Conservation (phyloP, 257 asterid genomes). For the Fraxinus pennsylvanica region DNA sequence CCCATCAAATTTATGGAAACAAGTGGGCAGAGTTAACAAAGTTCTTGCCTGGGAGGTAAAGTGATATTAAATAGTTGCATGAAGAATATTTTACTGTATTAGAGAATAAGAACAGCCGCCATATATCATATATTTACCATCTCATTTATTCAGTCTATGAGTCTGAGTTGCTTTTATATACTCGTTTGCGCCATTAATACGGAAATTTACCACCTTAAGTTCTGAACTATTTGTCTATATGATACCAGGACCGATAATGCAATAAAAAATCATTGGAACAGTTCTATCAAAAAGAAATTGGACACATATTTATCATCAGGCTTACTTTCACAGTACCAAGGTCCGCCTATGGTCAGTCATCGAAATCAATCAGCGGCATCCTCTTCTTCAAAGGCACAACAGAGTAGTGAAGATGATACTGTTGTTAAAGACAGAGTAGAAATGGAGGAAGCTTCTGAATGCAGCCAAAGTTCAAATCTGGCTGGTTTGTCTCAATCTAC, state of each 20-base stretch:
- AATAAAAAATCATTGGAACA: conserved; percentile 93
- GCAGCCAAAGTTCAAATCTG: conserved; percentile 72
- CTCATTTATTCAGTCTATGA: conserved; percentile 17
- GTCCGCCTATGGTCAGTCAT: conserved; percentile 50
- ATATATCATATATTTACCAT: conserved; percentile 15
- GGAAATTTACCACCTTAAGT: conserved; percentile 11
- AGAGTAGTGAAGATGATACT: conserved; percentile 72
- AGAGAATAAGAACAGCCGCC: conserved; percentile 19
- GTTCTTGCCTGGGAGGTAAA: conserved; percentile 88
- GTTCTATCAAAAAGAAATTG: conserved; percentile 91
- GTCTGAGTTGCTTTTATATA: conserved; percentile 25
- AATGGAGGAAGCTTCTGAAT: conserved; percentile 82
- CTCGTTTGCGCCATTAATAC: background rate
- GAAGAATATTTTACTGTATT: conserved; percentile 23
- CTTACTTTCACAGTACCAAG: conserved; percentile 74
- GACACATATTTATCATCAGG: conserved; percentile 88
- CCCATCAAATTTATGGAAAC: conserved; percentile 87
- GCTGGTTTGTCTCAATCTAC: conserved; percentile 56
- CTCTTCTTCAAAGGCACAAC: conserved; percentile 69
- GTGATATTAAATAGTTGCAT: conserved; percentile 19
- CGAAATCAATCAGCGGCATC: conserved; percentile 52
- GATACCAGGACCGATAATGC: conserved; percentile 85
- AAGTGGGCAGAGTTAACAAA: conserved; percentile 98
- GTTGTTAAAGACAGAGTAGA: conserved; percentile 48
- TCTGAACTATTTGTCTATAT: conserved; percentile 25